phyloP scores from a whole-genome alignment of 805 yeast genomes.

The Debaryomyces maramus region DNA sequence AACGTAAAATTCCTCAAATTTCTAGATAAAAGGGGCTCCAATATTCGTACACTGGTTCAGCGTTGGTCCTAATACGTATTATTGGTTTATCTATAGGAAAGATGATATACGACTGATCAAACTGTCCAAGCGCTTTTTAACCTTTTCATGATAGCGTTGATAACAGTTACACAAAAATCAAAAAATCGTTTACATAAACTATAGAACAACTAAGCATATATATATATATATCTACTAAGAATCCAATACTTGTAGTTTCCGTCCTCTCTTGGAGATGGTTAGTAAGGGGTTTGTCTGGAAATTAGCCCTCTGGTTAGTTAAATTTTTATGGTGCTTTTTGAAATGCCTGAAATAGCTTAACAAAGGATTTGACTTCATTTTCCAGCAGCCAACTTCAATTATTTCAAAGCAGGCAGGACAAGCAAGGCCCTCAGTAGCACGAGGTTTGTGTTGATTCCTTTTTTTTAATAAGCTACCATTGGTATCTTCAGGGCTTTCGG shows the following conservation, averaged over 20 bases:
- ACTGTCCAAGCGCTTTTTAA: no score
- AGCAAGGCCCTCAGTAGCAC: constrained; percentile 24
- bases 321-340: constrained; percentile 19
- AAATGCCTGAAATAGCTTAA: constrained; percentile 31
- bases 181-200: not conserved
- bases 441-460: constrained; percentile 12
- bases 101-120: no score
- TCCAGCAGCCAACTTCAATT: constrained; percentile 31
- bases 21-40: no score
- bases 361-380: constrained; percentile 25
- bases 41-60: no score
- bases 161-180: constrained; percentile 1
- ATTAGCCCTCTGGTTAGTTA: constrained; percentile 5
- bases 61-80: no score
- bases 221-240: not conserved
- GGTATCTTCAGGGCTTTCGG: constrained; percentile 10
- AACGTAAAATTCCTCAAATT: not conserved
- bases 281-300: constrained; percentile 1
- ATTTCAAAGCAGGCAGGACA: constrained; percentile 29
- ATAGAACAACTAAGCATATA: not conserved
- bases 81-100: no score
- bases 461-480: constrained; percentile 3
- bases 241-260: constrained; percentile 8
- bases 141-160: not conserved
- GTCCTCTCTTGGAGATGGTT: constrained; percentile 8